Evolutionary conservation across 495 filamentous ascomycete genomes (phyloP), one percentile per base, ranked within the genome.

Genomic region (Aspergillus cristatus): DNA sequence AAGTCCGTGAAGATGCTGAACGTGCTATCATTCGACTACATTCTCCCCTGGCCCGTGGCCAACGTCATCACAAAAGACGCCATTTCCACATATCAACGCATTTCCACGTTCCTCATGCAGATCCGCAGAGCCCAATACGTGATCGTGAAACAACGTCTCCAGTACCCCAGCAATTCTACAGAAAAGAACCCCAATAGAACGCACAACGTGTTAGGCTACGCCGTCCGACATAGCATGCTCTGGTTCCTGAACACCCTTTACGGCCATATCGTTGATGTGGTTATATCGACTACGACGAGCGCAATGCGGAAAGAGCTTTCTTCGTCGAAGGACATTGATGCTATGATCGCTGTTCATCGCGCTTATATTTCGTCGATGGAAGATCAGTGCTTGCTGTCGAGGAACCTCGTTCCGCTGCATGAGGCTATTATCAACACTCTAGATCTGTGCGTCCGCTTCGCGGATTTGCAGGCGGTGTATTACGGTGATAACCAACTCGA

Each of bases 1-100:
- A 46, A 63, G 35, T 66, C 65, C 6, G 62, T 80, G 17, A 69
- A 56, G 14, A 62, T 69, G 13, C 65, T 88, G 6, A 60, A 72
- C 7, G 58, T 54, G n/a, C 63, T 85, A 4, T 68, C 63, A 6
- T 63, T 86, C 8, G 63, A 62, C 3, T 84, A 81, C 43, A 57
- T 71, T 33, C 67, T 96, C 3, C 76, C 83, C 6, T 95, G 89
- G 89, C 78, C 87, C 0, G 68, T 94, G n/a, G 81, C 79, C 24
- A 91, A 94, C 34, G 75, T 96, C 15, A 68, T 95, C 32, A 74
- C 70, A 0, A 70, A 72, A 16, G 60, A 70, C 3, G 71, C 77
- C 0, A 68, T 89, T 17, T 36, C 51, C 0, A 62, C 65, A 0
- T 94, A 94, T 53, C 79, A 83, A 43, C 61, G 69, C 2, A 63